Percentiles rank a stretch among this genome's conserved stretches.
Evolutionary conservation across 2,329 filamentous ascomycete species (phyloP).

Genomic region (Cladosporium halotolerans): DNA sequence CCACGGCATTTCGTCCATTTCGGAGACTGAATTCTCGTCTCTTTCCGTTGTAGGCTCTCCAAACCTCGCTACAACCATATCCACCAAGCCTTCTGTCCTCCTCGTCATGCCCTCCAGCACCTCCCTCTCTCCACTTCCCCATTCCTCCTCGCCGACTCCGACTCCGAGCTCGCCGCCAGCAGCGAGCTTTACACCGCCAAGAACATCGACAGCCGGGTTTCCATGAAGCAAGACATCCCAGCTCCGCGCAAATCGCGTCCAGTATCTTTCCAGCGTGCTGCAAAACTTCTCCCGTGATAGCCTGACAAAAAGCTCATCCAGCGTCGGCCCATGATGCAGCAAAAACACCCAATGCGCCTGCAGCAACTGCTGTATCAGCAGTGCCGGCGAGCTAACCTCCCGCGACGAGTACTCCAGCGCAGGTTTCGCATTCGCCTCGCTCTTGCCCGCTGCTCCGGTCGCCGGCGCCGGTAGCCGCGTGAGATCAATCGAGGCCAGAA

Average conservation of each 20-base stretch:
- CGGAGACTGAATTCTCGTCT: slow-evolving; percentile 21
- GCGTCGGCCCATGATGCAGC: slow-evolving; percentile 74
- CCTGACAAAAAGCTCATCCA: slow-evolving; percentile 63
- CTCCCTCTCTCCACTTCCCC: slow-evolving; percentile 87
- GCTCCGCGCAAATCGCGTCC: slow-evolving; percentile 59
- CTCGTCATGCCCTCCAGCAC: slow-evolving; percentile 83
- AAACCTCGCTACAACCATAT: slow-evolving; percentile 82
- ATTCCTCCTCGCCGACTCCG: slow-evolving; percentile 91
- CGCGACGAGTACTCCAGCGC: slow-evolving; percentile 76
- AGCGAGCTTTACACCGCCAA: slow-evolving; percentile 79
- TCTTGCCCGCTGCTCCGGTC: slow-evolving; percentile 18
- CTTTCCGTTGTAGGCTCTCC: slow-evolving; percentile 48
- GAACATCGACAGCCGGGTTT: slow-evolving; percentile 74
- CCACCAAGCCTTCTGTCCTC: slow-evolving; percentile 75
- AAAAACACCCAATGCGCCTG: slow-evolving; percentile 80
- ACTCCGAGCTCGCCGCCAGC: slow-evolving; percentile 87
- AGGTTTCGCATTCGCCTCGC: slow-evolving; percentile 22
- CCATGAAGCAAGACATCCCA: slow-evolving; percentile 92
- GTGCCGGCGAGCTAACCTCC: slow-evolving; percentile 75
- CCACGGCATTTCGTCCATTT: slow-evolving; percentile 50
- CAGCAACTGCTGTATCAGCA: slow-evolving; percentile 73
- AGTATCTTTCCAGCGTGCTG: slow-evolving; percentile 68
- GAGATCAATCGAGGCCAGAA: slow-evolving; percentile 81
- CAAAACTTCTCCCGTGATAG: slow-evolving; percentile 64
- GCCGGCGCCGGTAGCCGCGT: slow-evolving; percentile 58